Base-by-base conservation (phyloP, 2,329 filamentous ascomycete species). In the Apiospora koreana region DNA sequence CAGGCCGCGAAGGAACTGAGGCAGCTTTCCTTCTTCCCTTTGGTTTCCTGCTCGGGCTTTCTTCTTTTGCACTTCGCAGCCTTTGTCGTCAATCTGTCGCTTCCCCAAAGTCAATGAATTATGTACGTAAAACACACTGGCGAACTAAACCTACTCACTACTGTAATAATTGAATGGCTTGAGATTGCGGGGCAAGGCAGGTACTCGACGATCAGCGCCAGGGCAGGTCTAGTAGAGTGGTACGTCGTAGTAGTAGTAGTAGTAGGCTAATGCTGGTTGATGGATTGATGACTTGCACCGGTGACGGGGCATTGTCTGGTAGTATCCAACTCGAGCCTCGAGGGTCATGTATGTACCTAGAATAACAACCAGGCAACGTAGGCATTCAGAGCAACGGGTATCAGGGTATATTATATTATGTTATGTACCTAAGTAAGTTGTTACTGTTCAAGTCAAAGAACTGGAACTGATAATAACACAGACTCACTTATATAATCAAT, bases 111-210 rank as follows among this genome's bases (percentile, higher is more conserved):
- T 62, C 31, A 38, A 62, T 38, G 7, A 62, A 38, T 35, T 35
- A 35, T 35, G n/a, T 21, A 58, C 50, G 16, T 58, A 9, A 35
- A 58, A 58, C 28, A 58, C 50, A 14, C 31, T 58, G n/a, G n/a
- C n/a, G n/a, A n/a, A n/a, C n/a, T n/a, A n/a, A n/a, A n/a, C n/a
- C n/a, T n/a, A n/a, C n/a, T n/a, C n/a, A n/a, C n/a, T n/a, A n/a
- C n/a, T n/a, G n/a, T n/a, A n/a, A n/a, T 35, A 18, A 10, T 38
- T 35, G 28, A 10, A 54, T 54, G 25, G 23, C 28, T 62, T 31
- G 54, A 62, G 54, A 62, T n/a, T 62, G 54, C 54, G 54, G 54
- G 54, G 54, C 54, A 62, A n/a, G 54, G 54, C 28, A 62, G 54
- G 54, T 62, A 62, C 54, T 62, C 54, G 54, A 62, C 54, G 54